These are phyloP conservation scores for Mucor circinelloides DNA, from an alignment of 371 early-diverging fungal genomes.

Conservation along the genomic window DNA sequence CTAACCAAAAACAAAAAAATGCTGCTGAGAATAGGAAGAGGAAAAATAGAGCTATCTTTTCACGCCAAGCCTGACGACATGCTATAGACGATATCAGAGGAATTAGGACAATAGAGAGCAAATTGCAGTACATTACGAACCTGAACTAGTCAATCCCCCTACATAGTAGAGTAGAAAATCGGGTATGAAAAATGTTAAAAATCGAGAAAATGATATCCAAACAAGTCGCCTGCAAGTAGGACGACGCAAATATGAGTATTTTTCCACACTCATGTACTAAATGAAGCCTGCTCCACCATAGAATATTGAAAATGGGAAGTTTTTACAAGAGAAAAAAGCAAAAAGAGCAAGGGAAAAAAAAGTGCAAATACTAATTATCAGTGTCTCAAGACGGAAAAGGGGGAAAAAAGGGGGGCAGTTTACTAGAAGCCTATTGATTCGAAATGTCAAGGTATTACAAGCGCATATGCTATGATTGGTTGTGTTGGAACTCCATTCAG, in stretches of 20 bases:
- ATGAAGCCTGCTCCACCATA: constrained; percentile 22
- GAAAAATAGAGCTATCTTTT: constrained; percentile 46
- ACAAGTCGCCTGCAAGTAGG: constrained; percentile 29
- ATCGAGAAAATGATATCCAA: constrained; percentile 30
- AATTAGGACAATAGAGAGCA: no score
- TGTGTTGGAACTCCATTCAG: neutral
- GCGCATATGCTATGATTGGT: neutral
- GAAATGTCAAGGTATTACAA: neutral
- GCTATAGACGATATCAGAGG: constrained; percentile 18
- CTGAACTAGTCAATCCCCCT: constrained; percentile 33
- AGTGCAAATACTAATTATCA: neutral
- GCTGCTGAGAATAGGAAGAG: constrained; percentile 31
- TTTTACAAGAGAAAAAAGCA: constrained; percentile 3
- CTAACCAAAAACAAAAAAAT: constrained; percentile 47
- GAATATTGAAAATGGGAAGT: constrained; percentile 9
- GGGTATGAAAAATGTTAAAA: constrained; percentile 35
- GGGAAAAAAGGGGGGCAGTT: neutral
- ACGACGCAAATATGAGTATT: constrained; percentile 25
- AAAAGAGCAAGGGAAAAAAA: constrained; percentile 3
- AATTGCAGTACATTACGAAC: constrained; percentile 10
- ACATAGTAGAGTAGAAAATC: constrained; percentile 30
- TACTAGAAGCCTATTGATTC: neutral
- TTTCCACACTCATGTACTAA: constrained; percentile 24
- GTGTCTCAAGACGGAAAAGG: neutral
- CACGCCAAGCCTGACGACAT: constrained; percentile 49